phyloP scores from a whole-genome alignment of 2,329 filamentous ascomycete genomes.

The Cytospora chrysosperma region DNA sequence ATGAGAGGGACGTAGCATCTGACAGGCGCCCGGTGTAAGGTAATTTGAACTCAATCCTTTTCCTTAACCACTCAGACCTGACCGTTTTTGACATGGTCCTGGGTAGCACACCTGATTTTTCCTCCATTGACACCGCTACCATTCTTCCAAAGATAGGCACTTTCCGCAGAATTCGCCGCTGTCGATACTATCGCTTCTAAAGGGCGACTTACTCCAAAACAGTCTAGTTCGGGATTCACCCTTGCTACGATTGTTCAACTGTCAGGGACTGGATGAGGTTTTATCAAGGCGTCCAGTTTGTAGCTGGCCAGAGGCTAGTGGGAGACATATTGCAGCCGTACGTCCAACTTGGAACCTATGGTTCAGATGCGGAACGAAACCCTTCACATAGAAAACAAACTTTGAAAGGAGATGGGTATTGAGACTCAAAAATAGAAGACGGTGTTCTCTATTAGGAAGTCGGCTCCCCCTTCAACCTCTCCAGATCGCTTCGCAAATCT shows the following conservation, averaged over 20 bases:
- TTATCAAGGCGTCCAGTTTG: too few relatives aligned
- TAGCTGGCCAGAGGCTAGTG: too few relatives aligned
- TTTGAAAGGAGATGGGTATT: too few relatives aligned
- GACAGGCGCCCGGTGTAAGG: too few relatives aligned
- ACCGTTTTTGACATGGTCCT: conserved; percentile 8
- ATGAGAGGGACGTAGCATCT: too few relatives aligned
- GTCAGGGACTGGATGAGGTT: background rate
- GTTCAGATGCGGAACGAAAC: too few relatives aligned
- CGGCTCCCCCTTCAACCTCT: background rate
- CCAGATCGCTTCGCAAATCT: conserved; percentile 1
- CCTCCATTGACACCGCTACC: conserved; percentile 3
- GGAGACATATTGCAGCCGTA: background rate
- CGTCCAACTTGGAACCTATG: too few relatives aligned
- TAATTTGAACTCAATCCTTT: background rate
- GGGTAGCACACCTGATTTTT: conserved; percentile 14
- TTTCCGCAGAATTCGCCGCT: conserved; percentile 10
- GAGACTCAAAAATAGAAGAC: too few relatives aligned
- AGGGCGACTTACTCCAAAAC: too few relatives aligned
- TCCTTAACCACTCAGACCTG: conserved; percentile 14
- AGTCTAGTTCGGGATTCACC: background rate
- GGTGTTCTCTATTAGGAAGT: background rate
- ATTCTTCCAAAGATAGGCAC: conserved; percentile 10
- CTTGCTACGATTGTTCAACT: background rate
- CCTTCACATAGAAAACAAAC: too few relatives aligned
- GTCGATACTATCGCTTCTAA: background rate